Evolutionary conservation across 495 filamentous ascomycete species (phyloP).

Genomic region (Rusavskia elegans): DNA sequence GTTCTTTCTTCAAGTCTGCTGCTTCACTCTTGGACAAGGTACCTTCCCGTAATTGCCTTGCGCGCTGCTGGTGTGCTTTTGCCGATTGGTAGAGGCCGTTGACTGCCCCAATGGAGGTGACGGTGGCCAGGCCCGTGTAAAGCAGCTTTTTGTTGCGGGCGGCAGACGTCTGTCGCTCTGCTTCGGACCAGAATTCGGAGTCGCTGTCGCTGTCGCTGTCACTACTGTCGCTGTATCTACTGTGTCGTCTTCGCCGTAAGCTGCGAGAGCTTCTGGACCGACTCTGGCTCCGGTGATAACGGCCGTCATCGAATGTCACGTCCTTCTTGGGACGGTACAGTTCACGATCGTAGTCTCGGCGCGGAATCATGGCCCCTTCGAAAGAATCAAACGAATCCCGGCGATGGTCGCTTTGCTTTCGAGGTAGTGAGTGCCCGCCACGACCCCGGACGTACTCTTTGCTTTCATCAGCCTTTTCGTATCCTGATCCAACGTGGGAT

Average conservation of each 20-base stretch:
- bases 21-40: conserved; percentile 2
- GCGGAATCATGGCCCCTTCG: neutral
- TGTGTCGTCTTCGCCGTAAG: neutral
- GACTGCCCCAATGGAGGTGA: conserved; percentile 8
- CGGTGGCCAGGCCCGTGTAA: conserved; percentile 5
- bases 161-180: conserved; percentile 1
- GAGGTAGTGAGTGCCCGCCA: neutral
- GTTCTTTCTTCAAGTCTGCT: conserved; percentile 3
- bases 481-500: neutral
- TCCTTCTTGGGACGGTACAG: neutral
- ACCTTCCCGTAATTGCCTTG: conserved; percentile 1
- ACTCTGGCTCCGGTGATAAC: neutral
- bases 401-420: neutral
- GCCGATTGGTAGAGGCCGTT: conserved; percentile 12
- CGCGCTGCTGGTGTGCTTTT: conserved; percentile 9
- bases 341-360: neutral
- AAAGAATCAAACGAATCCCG: neutral
- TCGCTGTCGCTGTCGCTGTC: neutral
- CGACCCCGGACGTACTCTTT: neutral
- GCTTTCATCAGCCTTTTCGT: neutral
- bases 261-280: neutral
- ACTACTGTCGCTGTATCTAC: neutral
- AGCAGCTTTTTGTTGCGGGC: conserved; percentile 8
- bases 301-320: neutral
- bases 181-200: neutral